Base-by-base conservation (phyloP, 2,329 filamentous ascomycete species). In the Mycocentrospora acerina region DNA sequence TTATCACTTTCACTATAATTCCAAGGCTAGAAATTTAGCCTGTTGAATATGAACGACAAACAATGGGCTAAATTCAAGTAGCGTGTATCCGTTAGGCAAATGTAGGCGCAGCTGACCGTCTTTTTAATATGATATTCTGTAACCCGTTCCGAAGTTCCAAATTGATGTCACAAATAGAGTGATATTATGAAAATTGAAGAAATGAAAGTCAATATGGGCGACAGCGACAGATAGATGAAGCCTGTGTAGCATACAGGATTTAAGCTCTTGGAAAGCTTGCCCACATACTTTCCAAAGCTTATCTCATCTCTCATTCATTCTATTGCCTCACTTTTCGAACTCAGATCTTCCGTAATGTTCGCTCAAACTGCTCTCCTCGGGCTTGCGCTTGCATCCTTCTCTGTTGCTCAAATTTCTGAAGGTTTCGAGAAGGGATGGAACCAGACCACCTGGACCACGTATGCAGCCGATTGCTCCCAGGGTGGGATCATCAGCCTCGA, bases 341-440 rank as follows among this genome's bases (percentile, higher is more conserved):
- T 15, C 3, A 16, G 14, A 27, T 13, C 9, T 14, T 17, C 43
- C 44, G 64, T 24, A 19, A 77, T 78, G 74, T 57, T 78, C 46
- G 47, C 60, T 43, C 59, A 71, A 63, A 57, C 63, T 18, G 66
- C 69, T 50, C 62, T 76, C 51, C 58, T 78, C 37, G 71, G 72
- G 36, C 63, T 78, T 26, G 44, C 49, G 5, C 69, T 72, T 28
- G 57, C 76, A 27, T 72, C 76, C 2, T 63, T 71, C 33, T 65
- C 77, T 17, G 49, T 78, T 14, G 78, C 69, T 40, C 79, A 81
- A 53, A 66, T 81, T 48, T 71, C 73, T 1, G 74, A 78, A 29
- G 74, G 72, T 54, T 83, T 82, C 41, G 80, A 83, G 57, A 70
- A 57, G 37, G 80, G 80, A 28, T 81, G 74, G 76, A 75, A 82